phyloP scores from a whole-genome alignment of 202 grass and related monocot species.

The Schoenoplectus tabernaemontani region DNA sequence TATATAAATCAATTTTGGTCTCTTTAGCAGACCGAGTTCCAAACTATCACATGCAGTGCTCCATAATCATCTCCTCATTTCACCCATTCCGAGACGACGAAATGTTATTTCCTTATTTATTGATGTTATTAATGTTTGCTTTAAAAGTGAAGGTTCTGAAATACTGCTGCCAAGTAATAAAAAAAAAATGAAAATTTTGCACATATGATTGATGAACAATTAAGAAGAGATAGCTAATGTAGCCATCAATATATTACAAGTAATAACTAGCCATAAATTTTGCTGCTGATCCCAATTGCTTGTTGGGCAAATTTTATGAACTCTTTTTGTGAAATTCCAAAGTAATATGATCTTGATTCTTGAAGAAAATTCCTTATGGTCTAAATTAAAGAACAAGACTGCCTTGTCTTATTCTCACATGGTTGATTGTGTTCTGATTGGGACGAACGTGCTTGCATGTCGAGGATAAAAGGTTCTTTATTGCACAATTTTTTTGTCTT shows the following conservation, averaged over 20 bases:
- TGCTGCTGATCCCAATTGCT: not conserved
- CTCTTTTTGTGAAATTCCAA: no score
- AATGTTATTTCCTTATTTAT: not conserved
- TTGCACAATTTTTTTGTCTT: not conserved
- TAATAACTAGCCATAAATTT: not conserved
- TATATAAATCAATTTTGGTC: not conserved
- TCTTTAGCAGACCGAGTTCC: conserved; percentile 15
- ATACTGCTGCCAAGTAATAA: not conserved
- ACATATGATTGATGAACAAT: not conserved
- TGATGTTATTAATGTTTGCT: not conserved
- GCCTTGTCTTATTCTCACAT: conserved; percentile 19
- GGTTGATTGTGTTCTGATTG: conserved; percentile 6
- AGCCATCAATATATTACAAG: no score
- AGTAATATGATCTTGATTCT: no score
- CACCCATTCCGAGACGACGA: not conserved
- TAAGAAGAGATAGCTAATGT: not conserved
- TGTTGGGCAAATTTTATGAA: not conserved
- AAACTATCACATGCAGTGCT: not conserved
- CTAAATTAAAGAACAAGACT: no score
- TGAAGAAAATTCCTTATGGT: no score
- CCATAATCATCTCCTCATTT: conserved; percentile 19
- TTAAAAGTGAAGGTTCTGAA: not conserved
- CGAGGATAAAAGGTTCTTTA: not conserved
- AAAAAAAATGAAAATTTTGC: not conserved
- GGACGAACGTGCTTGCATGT: conserved; percentile 8